Conservation (phyloP, 2,329 filamentous ascomycete species). For the Pseudogymnoascus sp. region DNA sequence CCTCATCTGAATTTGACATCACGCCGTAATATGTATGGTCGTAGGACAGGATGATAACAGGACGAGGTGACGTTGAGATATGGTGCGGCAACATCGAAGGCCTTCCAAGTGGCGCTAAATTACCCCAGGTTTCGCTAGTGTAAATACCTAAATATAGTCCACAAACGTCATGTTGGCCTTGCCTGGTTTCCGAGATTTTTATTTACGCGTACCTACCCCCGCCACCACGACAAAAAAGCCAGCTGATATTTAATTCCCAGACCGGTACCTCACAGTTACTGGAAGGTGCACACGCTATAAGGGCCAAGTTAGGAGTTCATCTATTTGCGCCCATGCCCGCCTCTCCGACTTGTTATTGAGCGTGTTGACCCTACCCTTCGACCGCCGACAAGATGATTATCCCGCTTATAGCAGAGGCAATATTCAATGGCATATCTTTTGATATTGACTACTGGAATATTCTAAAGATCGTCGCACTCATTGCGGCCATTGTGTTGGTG, state of each 20-base stretch:
- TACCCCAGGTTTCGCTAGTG: slow-evolving; percentile 10
- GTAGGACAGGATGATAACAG: background rate
- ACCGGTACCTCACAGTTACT: background rate
- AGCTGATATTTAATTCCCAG: background rate
- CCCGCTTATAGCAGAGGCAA: slow-evolving; percentile 25
- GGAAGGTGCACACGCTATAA: background rate
- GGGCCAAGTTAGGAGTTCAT: background rate
- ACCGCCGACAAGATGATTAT: slow-evolving; percentile 26
- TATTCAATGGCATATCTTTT: slow-evolving; percentile 21
- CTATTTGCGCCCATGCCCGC: background rate
- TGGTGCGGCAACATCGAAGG: background rate
- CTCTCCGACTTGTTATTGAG: background rate
- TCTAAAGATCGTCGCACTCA: slow-evolving; percentile 45
- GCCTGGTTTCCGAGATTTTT: slow-evolving; percentile 18
- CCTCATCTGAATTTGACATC: slow-evolving; percentile 37
- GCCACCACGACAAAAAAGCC: background rate
- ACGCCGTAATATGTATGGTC: background rate
- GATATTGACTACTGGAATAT: slow-evolving; percentile 38
- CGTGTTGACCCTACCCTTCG: background rate
- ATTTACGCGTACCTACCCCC: slow-evolving; percentile 12
- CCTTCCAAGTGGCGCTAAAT: background rate
- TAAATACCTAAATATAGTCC: slow-evolving; percentile 4
- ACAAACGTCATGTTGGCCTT: slow-evolving; percentile 10
- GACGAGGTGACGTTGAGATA: slow-evolving; percentile 5
- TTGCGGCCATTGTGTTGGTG: slow-evolving; percentile 48